These are phyloP conservation scores for Taphrina flavorubra DNA, from an alignment of 1,139 yeast species.

Conservation along the genomic window DNA sequence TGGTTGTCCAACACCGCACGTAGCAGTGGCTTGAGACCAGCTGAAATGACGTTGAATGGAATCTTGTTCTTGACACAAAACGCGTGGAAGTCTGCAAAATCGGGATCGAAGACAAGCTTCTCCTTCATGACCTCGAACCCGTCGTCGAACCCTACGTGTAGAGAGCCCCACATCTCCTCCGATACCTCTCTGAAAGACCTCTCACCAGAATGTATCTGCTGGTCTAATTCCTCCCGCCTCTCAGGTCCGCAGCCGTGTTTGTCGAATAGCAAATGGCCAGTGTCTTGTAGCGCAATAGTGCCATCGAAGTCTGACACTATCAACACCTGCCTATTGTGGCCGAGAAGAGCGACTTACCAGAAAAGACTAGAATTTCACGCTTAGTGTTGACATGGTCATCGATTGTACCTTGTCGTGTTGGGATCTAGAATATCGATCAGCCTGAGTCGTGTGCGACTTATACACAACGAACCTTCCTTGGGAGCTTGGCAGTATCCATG, in stretches of 20 bases:
- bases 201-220: slow-evolving; percentile 52
- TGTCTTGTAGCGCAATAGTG: slow-evolving; percentile 57
- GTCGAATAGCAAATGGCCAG: slow-evolving; percentile 57
- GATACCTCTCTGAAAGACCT: slow-evolving; percentile 55
- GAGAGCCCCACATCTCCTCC: slow-evolving; percentile 57
- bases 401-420: slow-evolving; percentile 33
- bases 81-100: slow-evolving; percentile 62
- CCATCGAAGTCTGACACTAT: slow-evolving; percentile 55
- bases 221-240: slow-evolving; percentile 53
- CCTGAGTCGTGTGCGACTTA: too few species aligned
- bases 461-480: slow-evolving; percentile 13
- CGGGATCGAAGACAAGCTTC: slow-evolving; percentile 64
- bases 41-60: slow-evolving; percentile 67
- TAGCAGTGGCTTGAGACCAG: slow-evolving; percentile 71
- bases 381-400: slow-evolving; percentile 39
- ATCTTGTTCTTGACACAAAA: slow-evolving; percentile 60
- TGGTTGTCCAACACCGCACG: slow-evolving; percentile 64
- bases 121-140: slow-evolving; percentile 62
- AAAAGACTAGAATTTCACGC: slow-evolving; percentile 52
- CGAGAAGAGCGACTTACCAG: slow-evolving; percentile 45
- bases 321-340: not conserved
- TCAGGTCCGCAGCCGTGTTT: slow-evolving; percentile 56
- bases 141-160: slow-evolving; percentile 57
- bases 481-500: slow-evolving; percentile 20
- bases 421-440: slow-evolving; percentile 14